These are phyloP conservation scores for Hygrophoropsis aurantiaca DNA, from an alignment of 768 basidiomycete genomes.

Conservation along the genomic window DNA sequence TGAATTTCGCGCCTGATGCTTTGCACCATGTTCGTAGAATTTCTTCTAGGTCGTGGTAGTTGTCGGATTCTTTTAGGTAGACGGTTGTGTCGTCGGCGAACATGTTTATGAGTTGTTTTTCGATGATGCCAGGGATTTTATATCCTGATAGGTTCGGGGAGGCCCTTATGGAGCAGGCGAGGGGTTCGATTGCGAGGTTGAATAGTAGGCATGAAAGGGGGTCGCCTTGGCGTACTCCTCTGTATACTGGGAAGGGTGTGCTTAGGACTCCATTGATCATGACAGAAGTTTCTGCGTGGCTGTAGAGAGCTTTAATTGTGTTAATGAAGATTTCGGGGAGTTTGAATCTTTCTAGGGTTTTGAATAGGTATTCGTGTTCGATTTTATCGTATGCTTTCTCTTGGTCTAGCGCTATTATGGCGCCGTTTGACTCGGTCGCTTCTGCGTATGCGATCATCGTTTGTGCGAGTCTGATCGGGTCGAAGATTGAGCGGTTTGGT, in stretches of 20 bases:
- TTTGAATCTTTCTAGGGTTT: slow-evolving; percentile 2
- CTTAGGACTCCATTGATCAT: slow-evolving; percentile 16
- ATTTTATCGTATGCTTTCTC: slow-evolving; percentile 18
- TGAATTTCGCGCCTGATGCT: slow-evolving; percentile 42
- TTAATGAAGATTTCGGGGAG: slow-evolving; percentile 14
- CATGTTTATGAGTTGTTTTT: slow-evolving; percentile 13
- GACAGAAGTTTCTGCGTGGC: slow-evolving; percentile 8
- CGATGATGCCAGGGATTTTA: slow-evolving; percentile 5
- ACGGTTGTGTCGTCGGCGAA: slow-evolving; percentile 29
- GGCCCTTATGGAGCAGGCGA: slow-evolving; percentile 28
- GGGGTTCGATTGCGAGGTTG: slow-evolving; percentile 40
- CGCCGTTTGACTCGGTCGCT: slow-evolving; percentile 20
- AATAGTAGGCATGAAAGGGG: slow-evolving; percentile 40
- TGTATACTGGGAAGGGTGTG: slow-evolving; percentile 9
- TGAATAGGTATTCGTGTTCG: slow-evolving; percentile 13
- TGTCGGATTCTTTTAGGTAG: slow-evolving; percentile 15
- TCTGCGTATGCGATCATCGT: slow-evolving; percentile 24
- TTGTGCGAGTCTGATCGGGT: slow-evolving; percentile 30
- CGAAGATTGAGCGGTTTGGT: slow-evolving; percentile 24
- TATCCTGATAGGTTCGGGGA: slow-evolving; percentile 21
- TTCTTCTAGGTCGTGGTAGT: slow-evolving; percentile 15
- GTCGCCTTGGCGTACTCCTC: slow-evolving; percentile 32
- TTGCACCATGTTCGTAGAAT: slow-evolving; percentile 40
- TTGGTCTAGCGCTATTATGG: slow-evolving; percentile 34
- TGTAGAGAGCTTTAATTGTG: slow-evolving; percentile 13